These are phyloP conservation scores for Hypoxylon sp. DNA, from an alignment of 2,329 filamentous ascomycete species.

Conservation along the genomic window DNA sequence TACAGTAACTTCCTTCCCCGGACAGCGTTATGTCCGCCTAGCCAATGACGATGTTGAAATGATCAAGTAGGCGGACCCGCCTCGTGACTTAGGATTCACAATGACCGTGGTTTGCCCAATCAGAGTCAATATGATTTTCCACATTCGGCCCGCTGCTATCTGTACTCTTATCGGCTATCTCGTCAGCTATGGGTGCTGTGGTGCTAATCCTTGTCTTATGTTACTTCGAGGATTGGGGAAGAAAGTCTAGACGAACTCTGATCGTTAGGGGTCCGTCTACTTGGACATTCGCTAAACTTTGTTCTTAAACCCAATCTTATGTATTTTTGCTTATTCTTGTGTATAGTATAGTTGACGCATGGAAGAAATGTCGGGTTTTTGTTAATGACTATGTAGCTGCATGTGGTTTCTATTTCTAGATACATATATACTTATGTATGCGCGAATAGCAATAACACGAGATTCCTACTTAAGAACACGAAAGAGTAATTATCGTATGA, in stretches of 20 bases:
- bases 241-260: slow-evolving; percentile 30
- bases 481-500: slow-evolving; percentile 18
- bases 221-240: slow-evolving; percentile 29
- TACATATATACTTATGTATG: too few relatives aligned
- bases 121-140: slow-evolving; percentile 28
- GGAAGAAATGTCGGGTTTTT: neutral
- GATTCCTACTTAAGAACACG: slow-evolving; percentile 21
- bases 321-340: neutral
- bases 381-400: too few relatives aligned
- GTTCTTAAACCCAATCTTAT: neutral
- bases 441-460: slow-evolving; percentile 21
- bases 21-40: slow-evolving; percentile 30
- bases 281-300: neutral
- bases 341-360: neutral
- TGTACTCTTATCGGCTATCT: slow-evolving; percentile 46
- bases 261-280: slow-evolving; percentile 22
- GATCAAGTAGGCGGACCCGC: slow-evolving; percentile 13
- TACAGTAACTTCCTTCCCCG: slow-evolving; percentile 41
- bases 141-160: slow-evolving; percentile 51
- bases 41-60: slow-evolving; percentile 43
- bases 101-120: slow-evolving; percentile 47
- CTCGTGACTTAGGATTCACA: slow-evolving; percentile 39
- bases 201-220: slow-evolving; percentile 20
- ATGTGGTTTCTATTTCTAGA: slow-evolving; percentile 18
- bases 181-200: slow-evolving; percentile 4